phyloP scores from a whole-genome alignment of 768 basidiomycete genomes.

The Brasilioporus rufonigricans region DNA sequence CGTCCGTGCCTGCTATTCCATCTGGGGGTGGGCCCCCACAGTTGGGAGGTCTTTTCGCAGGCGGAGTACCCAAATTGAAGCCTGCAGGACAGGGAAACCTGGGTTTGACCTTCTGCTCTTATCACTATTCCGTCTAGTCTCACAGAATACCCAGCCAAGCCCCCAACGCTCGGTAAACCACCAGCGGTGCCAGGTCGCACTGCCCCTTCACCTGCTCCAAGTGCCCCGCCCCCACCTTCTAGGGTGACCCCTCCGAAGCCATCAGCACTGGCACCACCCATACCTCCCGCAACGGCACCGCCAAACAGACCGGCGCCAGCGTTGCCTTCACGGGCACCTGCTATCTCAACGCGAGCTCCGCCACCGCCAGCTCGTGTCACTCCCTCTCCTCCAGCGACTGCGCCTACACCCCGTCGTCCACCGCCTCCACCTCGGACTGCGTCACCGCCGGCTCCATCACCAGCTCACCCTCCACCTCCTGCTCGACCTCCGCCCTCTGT shows the following conservation, averaged over 20 bases:
- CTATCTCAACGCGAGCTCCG: constrained; percentile 43
- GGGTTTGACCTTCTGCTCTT: constrained; percentile 39
- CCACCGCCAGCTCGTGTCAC: constrained; percentile 39
- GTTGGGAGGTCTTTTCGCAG: constrained; percentile 82
- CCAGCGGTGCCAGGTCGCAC: constrained; percentile 60
- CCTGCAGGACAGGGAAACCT: constrained; percentile 62
- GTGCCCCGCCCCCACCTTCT: constrained; percentile 29
- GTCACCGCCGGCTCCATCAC: constrained; percentile 28
- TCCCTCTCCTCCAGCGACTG: constrained; percentile 26
- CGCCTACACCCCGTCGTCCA: constrained; percentile 26
- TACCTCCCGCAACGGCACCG: constrained; percentile 31
- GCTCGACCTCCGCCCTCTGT: constrained; percentile 28
- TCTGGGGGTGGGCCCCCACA: constrained; percentile 65
- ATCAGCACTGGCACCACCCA: constrained; percentile 33
- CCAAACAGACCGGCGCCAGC: constrained; percentile 35
- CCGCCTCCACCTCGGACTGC: constrained; percentile 32
- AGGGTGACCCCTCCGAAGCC: constrained; percentile 31
- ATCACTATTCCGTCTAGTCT: constrained; percentile 5
- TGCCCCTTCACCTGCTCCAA: constrained; percentile 27
- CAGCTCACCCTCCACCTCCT: constrained; percentile 23
- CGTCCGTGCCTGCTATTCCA: constrained; percentile 16
- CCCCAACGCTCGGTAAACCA: constrained; percentile 61
- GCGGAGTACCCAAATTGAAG: constrained; percentile 89
- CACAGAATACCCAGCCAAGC: constrained; percentile 46
- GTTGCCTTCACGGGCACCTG: constrained; percentile 41